Conservation (phyloP, 2,329 filamentous ascomycete genomes). For the Fonsecaea erecta region DNA sequence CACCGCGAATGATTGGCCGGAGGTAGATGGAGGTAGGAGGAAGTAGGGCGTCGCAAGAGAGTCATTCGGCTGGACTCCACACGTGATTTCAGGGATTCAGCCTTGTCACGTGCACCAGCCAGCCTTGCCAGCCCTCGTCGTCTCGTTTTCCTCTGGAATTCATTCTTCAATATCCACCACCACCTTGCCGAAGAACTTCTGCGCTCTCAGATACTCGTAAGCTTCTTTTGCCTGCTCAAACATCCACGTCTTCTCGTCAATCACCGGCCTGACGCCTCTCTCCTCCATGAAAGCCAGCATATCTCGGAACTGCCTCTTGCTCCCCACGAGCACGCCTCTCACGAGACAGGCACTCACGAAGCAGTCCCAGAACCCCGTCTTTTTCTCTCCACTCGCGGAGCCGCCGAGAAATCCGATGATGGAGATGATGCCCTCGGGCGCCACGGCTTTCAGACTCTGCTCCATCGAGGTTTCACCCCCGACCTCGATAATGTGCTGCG, state of each 20-base stretch:
- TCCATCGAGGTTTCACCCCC: slow-evolving; percentile 65
- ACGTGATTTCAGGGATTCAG: not conserved
- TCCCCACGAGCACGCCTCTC: slow-evolving; percentile 62
- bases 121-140: not conserved
- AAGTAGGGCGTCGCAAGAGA: too few relatives aligned
- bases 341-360: slow-evolving; percentile 59
- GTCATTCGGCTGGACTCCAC: too few relatives aligned
- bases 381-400: slow-evolving; percentile 29
- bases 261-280: slow-evolving; percentile 62
- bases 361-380: slow-evolving; percentile 57
- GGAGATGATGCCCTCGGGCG: slow-evolving; percentile 56
- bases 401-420: slow-evolving; percentile 59
- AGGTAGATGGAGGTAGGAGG: too few relatives aligned
- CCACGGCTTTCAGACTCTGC: slow-evolving; percentile 56
- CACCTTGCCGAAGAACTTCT: slow-evolving; percentile 62
- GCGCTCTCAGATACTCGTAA: slow-evolving; percentile 58
- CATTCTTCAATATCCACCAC: slow-evolving; percentile 42
- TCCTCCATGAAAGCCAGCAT: slow-evolving; percentile 65
- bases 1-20: too few relatives aligned
- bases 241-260: slow-evolving; percentile 63
- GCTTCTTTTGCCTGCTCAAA: slow-evolving; percentile 59
- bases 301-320: slow-evolving; percentile 60
- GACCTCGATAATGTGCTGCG: slow-evolving; percentile 68
- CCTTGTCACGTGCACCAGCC: not conserved
- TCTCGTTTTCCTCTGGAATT: not conserved